Conservation (phyloP, 1,284 basidiomycete species). For the Tilletia walkeri region DNA sequence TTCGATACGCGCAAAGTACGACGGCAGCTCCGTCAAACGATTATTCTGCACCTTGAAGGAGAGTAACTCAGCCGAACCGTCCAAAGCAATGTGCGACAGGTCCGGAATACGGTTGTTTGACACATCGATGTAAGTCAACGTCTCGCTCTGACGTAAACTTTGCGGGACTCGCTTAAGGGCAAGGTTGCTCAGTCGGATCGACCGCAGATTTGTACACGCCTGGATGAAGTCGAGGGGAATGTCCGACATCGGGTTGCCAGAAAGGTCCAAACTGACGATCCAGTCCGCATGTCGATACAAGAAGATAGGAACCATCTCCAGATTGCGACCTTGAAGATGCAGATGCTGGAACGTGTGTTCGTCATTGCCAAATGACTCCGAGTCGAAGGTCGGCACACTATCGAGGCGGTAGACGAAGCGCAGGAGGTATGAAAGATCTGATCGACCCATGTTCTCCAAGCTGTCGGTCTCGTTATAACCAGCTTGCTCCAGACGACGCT, state of each 20-base stretch:
- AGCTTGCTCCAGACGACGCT: constrained; percentile 80
- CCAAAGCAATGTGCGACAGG: constrained; percentile 79
- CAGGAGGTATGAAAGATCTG: constrained; percentile 80
- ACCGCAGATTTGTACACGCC: constrained; percentile 76
- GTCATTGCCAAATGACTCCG: constrained; percentile 42
- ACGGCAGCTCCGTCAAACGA: constrained; percentile 79
- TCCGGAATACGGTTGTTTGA: constrained; percentile 90
- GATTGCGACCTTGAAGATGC: constrained; percentile 77
- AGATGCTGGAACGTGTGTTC: constrained; percentile 68
- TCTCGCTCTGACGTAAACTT: constrained; percentile 72
- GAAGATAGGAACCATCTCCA: constrained; percentile 86
- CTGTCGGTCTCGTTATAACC: constrained; percentile 83
- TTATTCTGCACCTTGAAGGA: constrained; percentile 87
- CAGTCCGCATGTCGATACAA: constrained; percentile 82
- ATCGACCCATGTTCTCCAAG: constrained; percentile 74
- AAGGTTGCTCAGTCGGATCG: constrained; percentile 87
- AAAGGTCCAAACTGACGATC: constrained; percentile 83
- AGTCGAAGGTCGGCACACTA: constrained; percentile 62
- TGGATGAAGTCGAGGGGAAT: constrained; percentile 96
- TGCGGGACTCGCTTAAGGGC: constrained; percentile 90
- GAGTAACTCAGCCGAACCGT: constrained; percentile 72
- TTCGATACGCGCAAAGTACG: constrained; percentile 75
- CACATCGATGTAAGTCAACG: constrained; percentile 80
- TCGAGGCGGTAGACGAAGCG: constrained; percentile 72
- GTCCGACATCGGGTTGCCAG: constrained; percentile 92